Evolutionary conservation across 2,329 filamentous ascomycete species (phyloP).

Genomic region (Aspergillus sp.): DNA sequence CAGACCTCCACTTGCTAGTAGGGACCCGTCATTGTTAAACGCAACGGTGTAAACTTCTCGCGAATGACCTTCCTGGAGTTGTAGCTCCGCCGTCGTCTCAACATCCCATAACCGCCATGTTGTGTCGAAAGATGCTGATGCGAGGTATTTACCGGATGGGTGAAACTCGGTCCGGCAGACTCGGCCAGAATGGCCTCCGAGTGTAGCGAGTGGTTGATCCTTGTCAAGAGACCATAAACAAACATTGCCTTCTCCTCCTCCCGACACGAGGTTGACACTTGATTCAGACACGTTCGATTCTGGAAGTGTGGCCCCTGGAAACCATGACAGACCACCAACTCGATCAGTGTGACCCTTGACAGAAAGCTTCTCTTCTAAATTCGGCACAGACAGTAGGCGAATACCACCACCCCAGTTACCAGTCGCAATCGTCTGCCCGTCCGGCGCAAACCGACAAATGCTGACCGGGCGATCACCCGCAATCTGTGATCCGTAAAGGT

Average conservation of each 20-base stretch:
- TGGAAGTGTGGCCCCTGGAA: constrained; percentile 74
- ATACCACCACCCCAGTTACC: constrained; percentile 93
- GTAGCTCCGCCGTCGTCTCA: constrained; percentile 75
- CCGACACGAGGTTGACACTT: constrained; percentile 81
- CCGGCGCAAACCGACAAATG: constrained; percentile 87
- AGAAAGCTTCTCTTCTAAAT: constrained; percentile 71
- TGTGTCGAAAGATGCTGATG: constrained; percentile 91
- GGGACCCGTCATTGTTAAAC: constrained; percentile 88
- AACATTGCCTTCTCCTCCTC: constrained; percentile 82
- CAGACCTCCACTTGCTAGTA: constrained; percentile 86
- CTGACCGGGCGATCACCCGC: constrained; percentile 88
- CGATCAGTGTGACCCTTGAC: constrained; percentile 84
- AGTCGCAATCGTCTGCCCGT: constrained; percentile 77
- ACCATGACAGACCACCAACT: constrained; percentile 88
- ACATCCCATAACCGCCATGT: constrained; percentile 98
- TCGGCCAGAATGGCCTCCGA: constrained; percentile 79
- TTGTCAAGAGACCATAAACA: constrained; percentile 87
- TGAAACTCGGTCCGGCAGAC: constrained; percentile 95
- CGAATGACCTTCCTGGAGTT: constrained; percentile 92
- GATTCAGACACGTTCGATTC: constrained; percentile 69
- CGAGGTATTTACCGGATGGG: constrained; percentile 83
- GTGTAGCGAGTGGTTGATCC: constrained; percentile 78
- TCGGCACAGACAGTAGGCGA: constrained; percentile 80
- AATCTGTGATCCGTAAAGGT: constrained; percentile 90
- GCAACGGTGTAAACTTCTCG: constrained; percentile 86